A percentile compares a stretch with the other conserved stretches of the same genome.
phyloP scores from a whole-genome alignment of 495 filamentous ascomycete genomes.

The Talaromyces proteolyticus region DNA sequence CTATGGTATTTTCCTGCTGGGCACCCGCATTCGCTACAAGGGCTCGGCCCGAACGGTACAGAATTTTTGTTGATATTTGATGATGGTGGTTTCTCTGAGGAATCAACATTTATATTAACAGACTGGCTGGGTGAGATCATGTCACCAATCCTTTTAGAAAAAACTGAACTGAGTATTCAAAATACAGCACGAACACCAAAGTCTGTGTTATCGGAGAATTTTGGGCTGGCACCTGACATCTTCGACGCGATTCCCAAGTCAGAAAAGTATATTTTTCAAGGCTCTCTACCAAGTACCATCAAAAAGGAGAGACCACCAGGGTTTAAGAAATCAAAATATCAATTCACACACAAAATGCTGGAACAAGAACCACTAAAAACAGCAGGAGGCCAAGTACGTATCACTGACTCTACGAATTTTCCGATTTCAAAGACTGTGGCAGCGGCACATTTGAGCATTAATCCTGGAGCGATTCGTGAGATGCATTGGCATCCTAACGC shows the following conservation, averaged over 20 bases:
- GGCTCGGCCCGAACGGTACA: slow-evolving; percentile 57
- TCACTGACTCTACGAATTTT: slow-evolving; percentile 62
- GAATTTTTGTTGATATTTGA: slow-evolving; percentile 71
- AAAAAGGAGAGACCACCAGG: slow-evolving; percentile 32
- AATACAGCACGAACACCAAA: slow-evolving; percentile 52
- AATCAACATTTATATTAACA: slow-evolving; percentile 61
- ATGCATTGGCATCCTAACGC: slow-evolving; percentile 56
- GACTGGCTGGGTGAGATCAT: slow-evolving; percentile 54
- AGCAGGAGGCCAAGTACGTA: slow-evolving; percentile 53
- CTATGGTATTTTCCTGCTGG: slow-evolving; percentile 74
- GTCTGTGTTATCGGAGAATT: slow-evolving; percentile 59
- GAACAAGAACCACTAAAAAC: slow-evolving; percentile 47
- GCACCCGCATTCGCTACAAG: slow-evolving; percentile 64
- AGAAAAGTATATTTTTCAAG: slow-evolving; percentile 69
- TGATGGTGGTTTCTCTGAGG: slow-evolving; percentile 61
- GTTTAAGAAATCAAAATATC: slow-evolving; percentile 51
- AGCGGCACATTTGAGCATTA: slow-evolving; percentile 53
- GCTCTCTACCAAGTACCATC: slow-evolving; percentile 46
- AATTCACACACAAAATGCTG: slow-evolving; percentile 59
- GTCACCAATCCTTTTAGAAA: not conserved
- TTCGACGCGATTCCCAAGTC: slow-evolving; percentile 50
- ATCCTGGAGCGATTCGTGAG: slow-evolving; percentile 53
- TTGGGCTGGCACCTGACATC: slow-evolving; percentile 50
- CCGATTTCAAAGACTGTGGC: slow-evolving; percentile 58
- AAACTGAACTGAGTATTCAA: not conserved